Base-by-base conservation (phyloP, 805 yeast genomes). In the Starmerella apis region DNA sequence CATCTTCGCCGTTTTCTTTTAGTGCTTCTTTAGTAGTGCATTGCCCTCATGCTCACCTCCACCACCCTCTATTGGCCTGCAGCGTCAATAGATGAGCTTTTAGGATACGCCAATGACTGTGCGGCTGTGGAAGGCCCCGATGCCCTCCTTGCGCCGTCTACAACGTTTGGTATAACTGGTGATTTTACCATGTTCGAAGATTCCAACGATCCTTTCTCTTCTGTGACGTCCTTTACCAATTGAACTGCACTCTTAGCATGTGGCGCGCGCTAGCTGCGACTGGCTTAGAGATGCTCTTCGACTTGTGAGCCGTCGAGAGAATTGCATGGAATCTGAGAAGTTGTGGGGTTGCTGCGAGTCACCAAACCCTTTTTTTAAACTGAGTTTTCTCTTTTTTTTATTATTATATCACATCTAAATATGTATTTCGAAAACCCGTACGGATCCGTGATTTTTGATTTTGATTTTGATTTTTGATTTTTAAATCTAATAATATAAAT, bases 81-180 rank as follows among this genome's bases (percentile, higher is more conserved):
- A 56, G 63, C 63, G 63, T 60, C 63, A 55, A 59, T 60, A 44
- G 63, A 60, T 55, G 63, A 58, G 53, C 56, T 59, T 52, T 47
- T 56, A 36, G 59, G 49, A 32, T 54, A 48, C 25, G 55, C 54
- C 13, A 46, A 46, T 32, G 43, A 44, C 54, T 59, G 58, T 11
- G 57, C 56, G 49, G 57, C 56, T 13, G 36, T 32, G 11, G 59
- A 49, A n/a, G 59, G 52, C 52, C 56, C 57, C 53, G 61, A 56
- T 33, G 58, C 51, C 47, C 19, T 27, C 38, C 36, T 31, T n/a
- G 22, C 52, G 46, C 50, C 53, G 46, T 45, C 55, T 45, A 42
- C 55, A 31, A 27, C 50, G 14, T 51, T 49, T 38, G 60, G 60
- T 35, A 49, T 49, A 10, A 49, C 52, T 30, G 62, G 61, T 51